Evolutionary conservation across 202 grass and related monocot species (phyloP).

Genomic region (Elaeis oleifera): DNA sequence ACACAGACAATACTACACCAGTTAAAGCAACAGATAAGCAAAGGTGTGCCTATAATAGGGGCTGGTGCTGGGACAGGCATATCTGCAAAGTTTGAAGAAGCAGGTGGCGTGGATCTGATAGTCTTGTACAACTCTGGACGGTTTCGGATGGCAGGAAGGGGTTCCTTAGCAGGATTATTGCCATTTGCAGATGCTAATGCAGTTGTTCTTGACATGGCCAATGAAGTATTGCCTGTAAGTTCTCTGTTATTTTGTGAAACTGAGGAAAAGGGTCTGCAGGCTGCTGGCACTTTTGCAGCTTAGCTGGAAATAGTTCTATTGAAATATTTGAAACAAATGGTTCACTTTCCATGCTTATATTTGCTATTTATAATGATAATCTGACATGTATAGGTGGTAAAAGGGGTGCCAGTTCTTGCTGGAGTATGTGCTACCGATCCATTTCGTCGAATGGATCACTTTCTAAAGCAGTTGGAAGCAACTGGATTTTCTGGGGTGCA

Average conservation of each 20-base stretch:
- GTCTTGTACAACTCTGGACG: conserved; percentile 88
- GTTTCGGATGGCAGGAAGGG: conserved; percentile 90
- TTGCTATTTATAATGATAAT: background rate
- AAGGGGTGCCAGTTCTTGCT: conserved; percentile 87
- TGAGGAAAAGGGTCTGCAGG: background rate
- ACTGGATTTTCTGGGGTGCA: conserved; percentile 90
- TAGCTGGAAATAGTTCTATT: too few species aligned
- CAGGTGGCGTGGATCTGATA: conserved; percentile 89
- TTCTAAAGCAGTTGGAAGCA: conserved; percentile 73
- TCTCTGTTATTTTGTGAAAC: background rate
- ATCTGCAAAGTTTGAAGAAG: conserved; percentile 96
- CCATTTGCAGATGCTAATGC: conserved; percentile 93
- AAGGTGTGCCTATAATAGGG: conserved; percentile 78
- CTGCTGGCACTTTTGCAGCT: too few species aligned
- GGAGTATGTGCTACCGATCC: conserved; percentile 95
- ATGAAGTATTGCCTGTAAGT: conserved; percentile 75
- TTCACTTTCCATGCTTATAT: too few species aligned
- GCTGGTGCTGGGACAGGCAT: conserved; percentile 89
- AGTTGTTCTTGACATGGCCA: conserved; percentile 92
- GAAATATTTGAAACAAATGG: too few species aligned
- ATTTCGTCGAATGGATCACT: conserved; percentile 82
- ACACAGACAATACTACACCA: conserved; percentile 49
- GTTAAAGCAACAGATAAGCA: conserved; percentile 62
- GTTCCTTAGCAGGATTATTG: conserved; percentile 80
- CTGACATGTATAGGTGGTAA: conserved; percentile 49